These are phyloP conservation scores for Leptographium flavum DNA, from an alignment of 2,329 filamentous ascomycete genomes.

Conservation along the genomic window DNA sequence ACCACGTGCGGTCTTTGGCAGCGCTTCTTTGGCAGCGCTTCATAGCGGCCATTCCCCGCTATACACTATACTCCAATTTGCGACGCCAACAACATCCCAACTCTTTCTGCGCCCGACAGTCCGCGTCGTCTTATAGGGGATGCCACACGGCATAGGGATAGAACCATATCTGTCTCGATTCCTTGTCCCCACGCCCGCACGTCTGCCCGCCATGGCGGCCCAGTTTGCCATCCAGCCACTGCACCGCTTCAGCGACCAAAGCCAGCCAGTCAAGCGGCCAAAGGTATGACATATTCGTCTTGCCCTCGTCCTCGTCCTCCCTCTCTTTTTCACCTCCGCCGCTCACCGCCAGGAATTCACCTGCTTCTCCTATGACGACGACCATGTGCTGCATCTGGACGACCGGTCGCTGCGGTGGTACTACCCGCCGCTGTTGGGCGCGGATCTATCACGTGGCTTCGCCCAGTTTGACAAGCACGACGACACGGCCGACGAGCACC, in stretches of 20 bases:
- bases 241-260: conserved; percentile 50
- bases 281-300: conserved; percentile 34
- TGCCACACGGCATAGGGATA: too few species aligned
- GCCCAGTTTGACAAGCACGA: conserved; percentile 73
- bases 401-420: conserved; percentile 78
- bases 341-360: conserved; percentile 56
- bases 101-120: too few species aligned
- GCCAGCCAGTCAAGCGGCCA: conserved; percentile 59
- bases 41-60: too few species aligned
- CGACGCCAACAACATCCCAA: too few species aligned
- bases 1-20: too few species aligned
- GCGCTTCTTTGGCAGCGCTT: too few species aligned
- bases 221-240: conserved; percentile 42
- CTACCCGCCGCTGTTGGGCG: conserved; percentile 58
- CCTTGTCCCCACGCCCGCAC: too few species aligned
- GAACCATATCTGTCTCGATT: not conserved
- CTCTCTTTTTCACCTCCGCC: not conserved
- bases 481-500: conserved; percentile 65
- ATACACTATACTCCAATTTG: too few species aligned
- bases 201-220: not conserved
- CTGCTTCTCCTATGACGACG: conserved; percentile 82
- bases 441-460: conserved; percentile 68
- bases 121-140: too few species aligned
- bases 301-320: not conserved
- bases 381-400: conserved; percentile 62